These are phyloP conservation scores for Beta lomatogona DNA, from an alignment of 179 eudicot species.

Conservation along the genomic window DNA sequence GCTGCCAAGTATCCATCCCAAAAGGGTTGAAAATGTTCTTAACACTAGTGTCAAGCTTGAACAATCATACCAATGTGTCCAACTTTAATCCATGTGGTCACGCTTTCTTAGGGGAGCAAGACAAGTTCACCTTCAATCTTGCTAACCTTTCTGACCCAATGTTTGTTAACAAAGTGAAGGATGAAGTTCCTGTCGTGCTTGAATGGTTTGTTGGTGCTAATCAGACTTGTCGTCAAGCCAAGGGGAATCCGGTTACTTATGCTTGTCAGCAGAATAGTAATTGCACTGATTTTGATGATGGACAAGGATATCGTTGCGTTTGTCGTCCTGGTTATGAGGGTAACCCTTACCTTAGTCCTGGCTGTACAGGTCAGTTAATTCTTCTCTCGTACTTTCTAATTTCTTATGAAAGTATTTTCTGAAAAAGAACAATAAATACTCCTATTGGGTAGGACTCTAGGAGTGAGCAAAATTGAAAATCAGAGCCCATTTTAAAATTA, in stretches of 20 bases:
- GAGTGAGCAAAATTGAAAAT: too few species aligned
- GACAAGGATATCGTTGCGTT: slow-evolving; percentile 39
- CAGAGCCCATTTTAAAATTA: too few species aligned
- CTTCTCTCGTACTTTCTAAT: too few species aligned
- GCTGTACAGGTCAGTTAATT: slow-evolving; percentile 6
- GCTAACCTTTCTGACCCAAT: slow-evolving; percentile 13
- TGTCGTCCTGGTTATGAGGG: slow-evolving; percentile 40
- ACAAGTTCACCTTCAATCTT: slow-evolving; percentile 24
- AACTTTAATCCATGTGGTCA: slow-evolving; percentile 11
- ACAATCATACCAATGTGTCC: slow-evolving; percentile 26
- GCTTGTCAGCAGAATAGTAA: slow-evolving; percentile 30
- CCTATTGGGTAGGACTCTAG: too few species aligned
- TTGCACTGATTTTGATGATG: slow-evolving; percentile 21
- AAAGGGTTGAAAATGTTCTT: slow-evolving; percentile 27
- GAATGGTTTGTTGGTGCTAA: slow-evolving; percentile 46
- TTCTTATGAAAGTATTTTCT: too few species aligned
- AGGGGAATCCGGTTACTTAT: slow-evolving; percentile 2
- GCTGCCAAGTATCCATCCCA: slow-evolving; percentile 34
- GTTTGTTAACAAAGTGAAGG: not conserved
- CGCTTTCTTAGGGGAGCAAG: slow-evolving; percentile 31
- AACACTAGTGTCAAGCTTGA: not conserved
- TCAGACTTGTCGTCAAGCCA: slow-evolving; percentile 34
- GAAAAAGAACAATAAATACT: too few species aligned
- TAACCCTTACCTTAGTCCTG: slow-evolving; percentile 46
- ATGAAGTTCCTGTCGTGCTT: slow-evolving; percentile 32